Percentiles rank a stretch among this genome's conserved stretches.
These are phyloP conservation scores for Septoria petroselini DNA, from an alignment of 2,329 filamentous ascomycete species.

Conservation along the genomic window DNA sequence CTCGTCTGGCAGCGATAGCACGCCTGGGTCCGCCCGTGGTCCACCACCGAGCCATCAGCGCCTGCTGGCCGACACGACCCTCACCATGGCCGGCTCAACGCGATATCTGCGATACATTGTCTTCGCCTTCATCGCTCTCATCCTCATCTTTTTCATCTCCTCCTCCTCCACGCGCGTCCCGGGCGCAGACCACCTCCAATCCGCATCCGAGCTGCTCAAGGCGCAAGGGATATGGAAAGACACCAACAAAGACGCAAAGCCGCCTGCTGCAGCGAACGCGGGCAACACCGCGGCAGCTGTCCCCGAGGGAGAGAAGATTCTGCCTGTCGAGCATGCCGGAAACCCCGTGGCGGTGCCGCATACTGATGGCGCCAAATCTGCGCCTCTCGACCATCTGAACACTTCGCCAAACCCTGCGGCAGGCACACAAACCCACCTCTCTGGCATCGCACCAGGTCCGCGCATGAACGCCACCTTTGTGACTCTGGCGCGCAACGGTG, in stretches of 20 bases:
- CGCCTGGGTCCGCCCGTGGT: not conserved
- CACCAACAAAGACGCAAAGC: slow-evolving; percentile 9
- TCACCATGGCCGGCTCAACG: slow-evolving; percentile 63
- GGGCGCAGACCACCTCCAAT: slow-evolving; percentile 37
- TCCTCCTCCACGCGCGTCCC: slow-evolving; percentile 50
- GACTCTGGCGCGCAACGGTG: slow-evolving; percentile 85
- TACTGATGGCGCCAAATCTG: slow-evolving; percentile 2
- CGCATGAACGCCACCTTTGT: slow-evolving; percentile 98
- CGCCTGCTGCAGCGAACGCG: slow-evolving; percentile 9
- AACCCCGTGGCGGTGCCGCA: slow-evolving; percentile 21
- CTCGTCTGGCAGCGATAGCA: not conserved
- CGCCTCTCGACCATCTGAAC: slow-evolving; percentile 8
- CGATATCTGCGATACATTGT: slow-evolving; percentile 71
- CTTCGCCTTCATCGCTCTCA: slow-evolving; percentile 77
- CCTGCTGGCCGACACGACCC: slow-evolving; percentile 10
- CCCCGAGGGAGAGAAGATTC: slow-evolving; percentile 16
- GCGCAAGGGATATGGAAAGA: slow-evolving; percentile 35
- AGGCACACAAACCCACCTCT: slow-evolving; percentile 34
- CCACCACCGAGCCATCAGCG: not conserved
- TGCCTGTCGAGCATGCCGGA: slow-evolving; percentile 9
- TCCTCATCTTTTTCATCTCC: slow-evolving; percentile 80
- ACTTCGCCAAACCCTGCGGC: slow-evolving; percentile 36
- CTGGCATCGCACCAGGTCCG: slow-evolving; percentile 56
- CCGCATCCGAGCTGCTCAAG: slow-evolving; percentile 38
- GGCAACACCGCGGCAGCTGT: slow-evolving; percentile 14